Evolutionary conservation across 2,329 filamentous ascomycete species (phyloP).

Genomic region (Ophiosphaerella herpotricha): DNA sequence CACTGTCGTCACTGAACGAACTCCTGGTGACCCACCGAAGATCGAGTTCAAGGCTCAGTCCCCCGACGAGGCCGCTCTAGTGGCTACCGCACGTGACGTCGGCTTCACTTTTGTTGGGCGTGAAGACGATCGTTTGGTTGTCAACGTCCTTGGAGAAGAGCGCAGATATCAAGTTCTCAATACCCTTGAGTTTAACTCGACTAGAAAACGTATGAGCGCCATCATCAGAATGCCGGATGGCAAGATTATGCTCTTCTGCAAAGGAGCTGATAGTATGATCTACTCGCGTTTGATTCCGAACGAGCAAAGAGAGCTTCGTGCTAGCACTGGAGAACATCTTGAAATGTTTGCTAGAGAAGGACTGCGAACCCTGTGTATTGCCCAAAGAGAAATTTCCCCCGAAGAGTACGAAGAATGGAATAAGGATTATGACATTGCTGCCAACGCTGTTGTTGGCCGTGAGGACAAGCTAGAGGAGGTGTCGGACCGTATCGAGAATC

Average conservation of each 20-base stretch:
- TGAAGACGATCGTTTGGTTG: conserved; percentile 75
- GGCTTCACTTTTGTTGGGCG: conserved; percentile 90
- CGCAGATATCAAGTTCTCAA: conserved; percentile 86
- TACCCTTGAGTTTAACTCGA: conserved; percentile 96
- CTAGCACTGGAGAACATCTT: conserved; percentile 85
- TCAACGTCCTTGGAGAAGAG: conserved; percentile 88
- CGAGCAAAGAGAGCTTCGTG: conserved; percentile 82
- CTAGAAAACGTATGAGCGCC: conserved; percentile 95
- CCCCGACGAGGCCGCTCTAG: conserved; percentile 92
- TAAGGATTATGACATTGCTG: conserved; percentile 83
- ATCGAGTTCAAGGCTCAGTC: conserved; percentile 98
- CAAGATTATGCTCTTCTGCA: conserved; percentile 89
- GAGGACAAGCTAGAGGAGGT: conserved; percentile 93
- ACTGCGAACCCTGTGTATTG: conserved; percentile 91
- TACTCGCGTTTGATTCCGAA: conserved; percentile 87
- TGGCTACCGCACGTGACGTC: conserved; percentile 91
- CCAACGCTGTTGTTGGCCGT: conserved; percentile 79
- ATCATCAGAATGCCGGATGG: conserved; percentile 94
- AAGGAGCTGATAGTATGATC: conserved; percentile 96
- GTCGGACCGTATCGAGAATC: conserved; percentile 87
- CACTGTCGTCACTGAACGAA: conserved; percentile 89
- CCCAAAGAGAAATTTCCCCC: conserved; percentile 78
- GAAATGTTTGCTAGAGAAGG: conserved; percentile 98
- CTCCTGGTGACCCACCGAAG: conserved; percentile 84
- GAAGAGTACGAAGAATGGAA: conserved; percentile 85